Percentiles rank a stretch among this genome's conserved stretches.
phyloP scores from a whole-genome alignment of 1,284 basidiomycete genomes.

The Prillingera fragicola region DNA sequence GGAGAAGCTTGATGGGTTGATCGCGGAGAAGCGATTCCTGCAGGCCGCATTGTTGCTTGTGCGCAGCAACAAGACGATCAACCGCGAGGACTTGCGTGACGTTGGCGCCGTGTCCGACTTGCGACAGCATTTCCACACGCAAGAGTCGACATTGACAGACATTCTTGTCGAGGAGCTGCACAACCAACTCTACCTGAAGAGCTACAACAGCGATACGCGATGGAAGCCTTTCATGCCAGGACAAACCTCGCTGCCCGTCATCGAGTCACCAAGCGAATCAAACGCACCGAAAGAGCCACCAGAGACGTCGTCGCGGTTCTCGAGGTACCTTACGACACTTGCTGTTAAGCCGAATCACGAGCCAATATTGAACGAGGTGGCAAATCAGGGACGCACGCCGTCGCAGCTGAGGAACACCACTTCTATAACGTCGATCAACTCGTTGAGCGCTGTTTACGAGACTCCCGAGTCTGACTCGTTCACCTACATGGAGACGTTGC shows the following conservation, averaged over 20 bases:
- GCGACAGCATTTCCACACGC: constrained; percentile 73
- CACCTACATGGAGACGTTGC: constrained; percentile 83
- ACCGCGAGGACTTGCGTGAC: constrained; percentile 85
- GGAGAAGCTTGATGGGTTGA: constrained; percentile 85
- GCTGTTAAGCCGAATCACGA: constrained; percentile 68
- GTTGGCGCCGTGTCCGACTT: constrained; percentile 90
- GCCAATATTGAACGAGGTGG: constrained; percentile 51
- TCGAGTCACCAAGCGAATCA: constrained; percentile 13
- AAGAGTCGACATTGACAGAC: constrained; percentile 86
- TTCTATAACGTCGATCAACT: constrained; percentile 53
- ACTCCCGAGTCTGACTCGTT: constrained; percentile 94
- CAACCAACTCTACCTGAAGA: constrained; percentile 95
- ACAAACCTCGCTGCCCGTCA: constrained; percentile 51
- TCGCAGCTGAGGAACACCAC: constrained; percentile 5
- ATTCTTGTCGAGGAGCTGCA: constrained; percentile 94
- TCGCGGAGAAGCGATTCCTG: constrained; percentile 89
- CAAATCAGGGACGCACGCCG: not conserved
- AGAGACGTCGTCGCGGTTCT: constrained; percentile 35
- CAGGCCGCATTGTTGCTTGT: constrained; percentile 85
- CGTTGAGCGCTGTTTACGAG: constrained; percentile 51
- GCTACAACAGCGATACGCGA: constrained; percentile 88
- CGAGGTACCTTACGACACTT: constrained; percentile 64
- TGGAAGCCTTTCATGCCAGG: constrained; percentile 81
- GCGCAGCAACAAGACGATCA: constrained; percentile 81
- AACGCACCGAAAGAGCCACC: constrained; percentile 2